These are phyloP conservation scores for Truncatella angustata DNA, from an alignment of 2,329 filamentous ascomycete genomes.

Conservation along the genomic window DNA sequence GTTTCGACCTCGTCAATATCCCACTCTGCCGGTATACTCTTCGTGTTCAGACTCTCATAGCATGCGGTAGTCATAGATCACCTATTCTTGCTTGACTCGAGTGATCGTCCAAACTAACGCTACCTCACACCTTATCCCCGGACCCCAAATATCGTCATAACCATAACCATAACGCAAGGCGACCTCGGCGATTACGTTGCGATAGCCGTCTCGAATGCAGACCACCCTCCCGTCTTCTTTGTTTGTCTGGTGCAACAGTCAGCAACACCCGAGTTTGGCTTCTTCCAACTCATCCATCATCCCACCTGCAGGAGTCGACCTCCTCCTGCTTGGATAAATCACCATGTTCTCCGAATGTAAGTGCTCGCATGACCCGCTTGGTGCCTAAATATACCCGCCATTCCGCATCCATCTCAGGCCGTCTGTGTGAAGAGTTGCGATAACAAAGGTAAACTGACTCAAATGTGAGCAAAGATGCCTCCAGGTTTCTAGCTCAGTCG, in stretches of 20 bases:
- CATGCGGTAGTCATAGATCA: no score
- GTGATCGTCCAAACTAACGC: not conserved
- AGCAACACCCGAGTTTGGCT: not conserved
- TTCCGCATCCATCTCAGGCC: not conserved
- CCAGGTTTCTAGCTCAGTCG: slow-evolving; percentile 92
- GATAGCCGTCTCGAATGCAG: not conserved
- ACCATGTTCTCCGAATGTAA: slow-evolving; percentile 87
- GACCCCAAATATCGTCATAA: slow-evolving; percentile 4
- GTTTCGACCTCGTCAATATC: no score
- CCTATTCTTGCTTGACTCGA: not conserved
- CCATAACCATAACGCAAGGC: no score
- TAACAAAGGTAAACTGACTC: not conserved
- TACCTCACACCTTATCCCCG: not conserved
- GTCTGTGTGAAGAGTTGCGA: not conserved
- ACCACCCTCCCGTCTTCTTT: not conserved
- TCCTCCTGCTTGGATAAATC: slow-evolving; percentile 20
- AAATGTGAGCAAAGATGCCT: slow-evolving; percentile 63
- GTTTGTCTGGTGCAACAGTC: not conserved
- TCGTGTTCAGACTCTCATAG: no score
- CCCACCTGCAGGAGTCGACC: slow-evolving; percentile 26
- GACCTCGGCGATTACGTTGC: not conserved
- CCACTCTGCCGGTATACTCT: no score
- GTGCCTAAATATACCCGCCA: not conserved
- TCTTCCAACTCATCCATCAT: not conserved
- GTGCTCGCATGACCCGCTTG: slow-evolving; percentile 34